These are phyloP conservation scores for Claviceps arundinis DNA, from an alignment of 2,329 filamentous ascomycete genomes.

Conservation along the genomic window DNA sequence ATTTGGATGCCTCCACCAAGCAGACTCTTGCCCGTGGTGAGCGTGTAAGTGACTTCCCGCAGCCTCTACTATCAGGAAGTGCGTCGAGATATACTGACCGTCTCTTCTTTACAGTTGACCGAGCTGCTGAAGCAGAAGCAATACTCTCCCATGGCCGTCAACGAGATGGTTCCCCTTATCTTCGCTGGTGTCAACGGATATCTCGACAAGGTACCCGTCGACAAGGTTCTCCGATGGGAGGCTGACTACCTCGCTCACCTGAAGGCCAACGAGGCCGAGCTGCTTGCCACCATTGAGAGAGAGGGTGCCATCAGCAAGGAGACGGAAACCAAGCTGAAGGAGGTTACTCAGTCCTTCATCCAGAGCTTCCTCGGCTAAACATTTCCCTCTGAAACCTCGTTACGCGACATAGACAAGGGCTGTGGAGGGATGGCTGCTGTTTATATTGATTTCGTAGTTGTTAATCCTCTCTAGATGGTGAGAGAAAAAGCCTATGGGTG, in stretches of 20 bases:
- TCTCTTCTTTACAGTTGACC: slow-evolving; percentile 45
- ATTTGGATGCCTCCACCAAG: slow-evolving; percentile 97
- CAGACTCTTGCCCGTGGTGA: slow-evolving; percentile 97
- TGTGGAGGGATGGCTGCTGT: slow-evolving; percentile 30
- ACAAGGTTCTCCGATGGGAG: slow-evolving; percentile 90
- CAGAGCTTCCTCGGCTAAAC: slow-evolving; percentile 70
- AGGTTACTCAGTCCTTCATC: slow-evolving; percentile 68
- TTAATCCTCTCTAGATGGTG: slow-evolving; percentile 29
- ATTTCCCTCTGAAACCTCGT: slow-evolving; percentile 14
- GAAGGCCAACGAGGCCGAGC: slow-evolving; percentile 75
- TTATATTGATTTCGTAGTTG: slow-evolving; percentile 29
- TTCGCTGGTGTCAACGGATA: slow-evolving; percentile 97
- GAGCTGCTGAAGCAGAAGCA: slow-evolving; percentile 99
- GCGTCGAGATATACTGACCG: neutral
- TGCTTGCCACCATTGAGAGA: slow-evolving; percentile 81
- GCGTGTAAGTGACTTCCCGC: slow-evolving; percentile 52
- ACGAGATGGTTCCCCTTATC: slow-evolving; percentile 99
- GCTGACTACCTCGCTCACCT: slow-evolving; percentile 85
- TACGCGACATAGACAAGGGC: slow-evolving; percentile 18
- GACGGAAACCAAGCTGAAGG: slow-evolving; percentile 68
- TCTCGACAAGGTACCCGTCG: slow-evolving; percentile 78
- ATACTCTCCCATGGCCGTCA: slow-evolving; percentile 95
- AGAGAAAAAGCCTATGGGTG: slow-evolving; percentile 31
- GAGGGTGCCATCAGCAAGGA: slow-evolving; percentile 96
- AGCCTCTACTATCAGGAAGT: neutral